Conservation (phyloP, 345 rosid genomes). For the Syzygium grande region DNA sequence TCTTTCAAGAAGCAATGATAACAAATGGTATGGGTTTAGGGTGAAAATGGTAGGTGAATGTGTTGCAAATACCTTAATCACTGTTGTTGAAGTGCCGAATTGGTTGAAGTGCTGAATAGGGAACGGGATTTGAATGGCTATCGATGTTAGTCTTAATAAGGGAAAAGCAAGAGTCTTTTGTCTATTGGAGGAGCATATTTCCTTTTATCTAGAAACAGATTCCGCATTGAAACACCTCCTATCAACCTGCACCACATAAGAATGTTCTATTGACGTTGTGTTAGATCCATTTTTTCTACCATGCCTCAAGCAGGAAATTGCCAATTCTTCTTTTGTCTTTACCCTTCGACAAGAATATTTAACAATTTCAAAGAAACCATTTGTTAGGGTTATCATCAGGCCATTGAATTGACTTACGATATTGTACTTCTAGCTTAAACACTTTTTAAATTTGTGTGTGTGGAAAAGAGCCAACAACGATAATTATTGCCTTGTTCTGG, state of each 20-base stretch:
- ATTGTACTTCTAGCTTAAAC: not conserved
- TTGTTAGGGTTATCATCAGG: not conserved
- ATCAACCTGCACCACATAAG: not conserved
- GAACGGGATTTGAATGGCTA: not conserved
- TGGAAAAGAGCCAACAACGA: not conserved
- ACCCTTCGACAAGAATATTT: not conserved
- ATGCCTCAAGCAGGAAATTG: not conserved
- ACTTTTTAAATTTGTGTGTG: not conserved
- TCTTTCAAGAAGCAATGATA: not conserved
- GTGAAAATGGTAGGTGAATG: not conserved
- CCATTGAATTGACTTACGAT: not conserved
- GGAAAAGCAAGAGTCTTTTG: not conserved
- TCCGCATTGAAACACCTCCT: not conserved
- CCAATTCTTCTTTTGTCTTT: not conserved
- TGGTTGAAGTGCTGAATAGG: not conserved
- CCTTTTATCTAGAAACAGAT: not conserved
- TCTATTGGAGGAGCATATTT: not conserved
- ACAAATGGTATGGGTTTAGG: not conserved
- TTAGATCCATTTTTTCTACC: not conserved
- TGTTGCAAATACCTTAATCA: not conserved
- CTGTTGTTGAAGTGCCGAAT: not conserved
- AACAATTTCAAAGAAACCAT: not conserved
- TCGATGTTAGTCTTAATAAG: not conserved
- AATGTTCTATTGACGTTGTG: not conserved
- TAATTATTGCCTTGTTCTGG: not conserved